Conservation (phyloP, 805 yeast species). For the Metschnikowia lunata region DNA sequence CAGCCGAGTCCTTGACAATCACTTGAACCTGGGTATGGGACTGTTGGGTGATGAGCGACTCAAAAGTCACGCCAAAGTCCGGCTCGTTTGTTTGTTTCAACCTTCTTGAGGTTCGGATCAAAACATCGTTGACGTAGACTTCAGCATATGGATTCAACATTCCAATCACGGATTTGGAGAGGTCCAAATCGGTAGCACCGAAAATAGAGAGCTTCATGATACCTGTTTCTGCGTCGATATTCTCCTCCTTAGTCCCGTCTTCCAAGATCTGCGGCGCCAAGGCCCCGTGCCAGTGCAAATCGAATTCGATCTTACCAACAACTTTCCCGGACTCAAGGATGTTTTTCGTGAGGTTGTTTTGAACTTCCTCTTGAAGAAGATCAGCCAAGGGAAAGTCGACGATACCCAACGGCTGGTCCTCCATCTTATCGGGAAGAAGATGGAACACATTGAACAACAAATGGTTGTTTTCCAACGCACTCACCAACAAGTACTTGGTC, state of each 20-base stretch:
- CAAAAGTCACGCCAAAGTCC: slow-evolving; percentile 60
- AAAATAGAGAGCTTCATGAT: slow-evolving; percentile 61
- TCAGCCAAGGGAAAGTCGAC: slow-evolving; percentile 55
- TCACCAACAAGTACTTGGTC: slow-evolving; percentile 55
- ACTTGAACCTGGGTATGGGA: slow-evolving; percentile 51
- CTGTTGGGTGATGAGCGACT: slow-evolving; percentile 59
- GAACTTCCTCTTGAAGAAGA: slow-evolving; percentile 50
- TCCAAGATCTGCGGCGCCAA: slow-evolving; percentile 41
- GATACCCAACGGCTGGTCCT: slow-evolving; percentile 46
- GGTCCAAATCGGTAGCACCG: slow-evolving; percentile 56
- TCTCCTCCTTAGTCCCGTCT: slow-evolving; percentile 47
- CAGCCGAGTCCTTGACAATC: slow-evolving; percentile 58
- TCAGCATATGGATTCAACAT: slow-evolving; percentile 66
- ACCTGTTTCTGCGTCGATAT: slow-evolving; percentile 67
- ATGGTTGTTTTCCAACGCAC: slow-evolving; percentile 49
- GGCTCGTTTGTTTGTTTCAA: slow-evolving; percentile 71
- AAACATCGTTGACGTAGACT: slow-evolving; percentile 52
- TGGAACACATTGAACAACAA: slow-evolving; percentile 52
- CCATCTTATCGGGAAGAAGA: slow-evolving; percentile 49
- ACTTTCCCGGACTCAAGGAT: slow-evolving; percentile 47
- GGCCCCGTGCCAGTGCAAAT: slow-evolving; percentile 48
- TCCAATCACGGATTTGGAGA: slow-evolving; percentile 46
- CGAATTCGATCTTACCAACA: slow-evolving; percentile 59
- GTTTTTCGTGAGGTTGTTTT: slow-evolving; percentile 41
- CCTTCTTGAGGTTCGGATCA: slow-evolving; percentile 54